Percentiles rank a stretch among this genome's conserved stretches.
Evolutionary conservation across 164 flowering plant genomes (phyloP).

Genomic region (Sedum album): DNA sequence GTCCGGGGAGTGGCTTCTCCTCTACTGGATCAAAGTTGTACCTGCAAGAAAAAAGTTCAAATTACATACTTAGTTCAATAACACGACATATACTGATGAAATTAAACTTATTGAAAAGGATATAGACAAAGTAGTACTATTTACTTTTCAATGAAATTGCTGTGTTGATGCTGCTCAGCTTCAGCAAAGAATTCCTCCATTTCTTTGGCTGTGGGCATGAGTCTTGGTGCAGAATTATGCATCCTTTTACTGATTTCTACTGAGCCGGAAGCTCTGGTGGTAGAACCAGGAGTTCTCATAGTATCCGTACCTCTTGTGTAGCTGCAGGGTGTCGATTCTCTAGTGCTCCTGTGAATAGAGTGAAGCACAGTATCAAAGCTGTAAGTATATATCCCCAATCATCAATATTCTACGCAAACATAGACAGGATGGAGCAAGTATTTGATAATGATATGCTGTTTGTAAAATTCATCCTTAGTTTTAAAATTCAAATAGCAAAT

Average conservation of each 20-base stretch:
- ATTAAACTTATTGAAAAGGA: neutral
- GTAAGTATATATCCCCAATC: neutral
- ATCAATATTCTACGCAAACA: neutral
- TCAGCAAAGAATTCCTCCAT: conserved; percentile 38
- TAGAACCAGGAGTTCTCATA: conserved; percentile 40
- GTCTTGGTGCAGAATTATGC: conserved; percentile 14
- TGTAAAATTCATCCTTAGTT: neutral
- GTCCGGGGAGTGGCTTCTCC: conserved; percentile 45
- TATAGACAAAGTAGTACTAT: neutral
- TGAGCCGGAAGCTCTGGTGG: conserved; percentile 24
- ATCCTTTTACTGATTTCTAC: conserved; percentile 14
- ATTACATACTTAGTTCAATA: too few species aligned
- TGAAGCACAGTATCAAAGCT: neutral
- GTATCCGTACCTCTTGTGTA: conserved; percentile 34
- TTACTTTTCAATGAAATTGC: conserved; percentile 35
- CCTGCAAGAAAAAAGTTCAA: conserved; percentile 17
- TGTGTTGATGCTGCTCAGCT: conserved; percentile 37
- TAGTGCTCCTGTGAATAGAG: conserved; percentile 29
- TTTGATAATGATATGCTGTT: too few species aligned
- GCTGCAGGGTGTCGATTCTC: conserved; percentile 49
- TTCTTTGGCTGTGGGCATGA: conserved; percentile 33
- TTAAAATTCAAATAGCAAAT: too few species aligned
- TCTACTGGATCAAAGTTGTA: conserved; percentile 46
- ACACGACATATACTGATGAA: neutral
- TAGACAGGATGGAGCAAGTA: neutral